A percentile compares a stretch with the other conserved stretches of the same genome.
Evolutionary conservation across 164 flowering plant genomes (phyloP).

Genomic region (Sextonia rubra): DNA sequence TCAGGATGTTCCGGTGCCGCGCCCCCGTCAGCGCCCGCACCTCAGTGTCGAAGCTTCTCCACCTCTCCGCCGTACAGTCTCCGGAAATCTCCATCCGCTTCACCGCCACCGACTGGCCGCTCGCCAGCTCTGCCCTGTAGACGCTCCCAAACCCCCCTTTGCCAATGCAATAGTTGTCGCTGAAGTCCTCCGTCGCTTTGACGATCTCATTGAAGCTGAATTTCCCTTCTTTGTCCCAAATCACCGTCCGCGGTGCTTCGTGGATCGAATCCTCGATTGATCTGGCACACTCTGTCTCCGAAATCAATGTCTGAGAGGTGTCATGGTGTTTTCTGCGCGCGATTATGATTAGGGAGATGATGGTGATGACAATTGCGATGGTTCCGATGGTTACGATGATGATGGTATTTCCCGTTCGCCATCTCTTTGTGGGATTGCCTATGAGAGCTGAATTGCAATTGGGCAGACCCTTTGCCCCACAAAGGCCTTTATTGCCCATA

Average conservation of each 20-base stretch:
- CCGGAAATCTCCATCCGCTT: no score
- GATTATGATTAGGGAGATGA: background rate
- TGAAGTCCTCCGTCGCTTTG: no score
- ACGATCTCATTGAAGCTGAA: no score
- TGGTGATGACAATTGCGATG: background rate
- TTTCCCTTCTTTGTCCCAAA: no score
- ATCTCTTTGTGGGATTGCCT: conserved; percentile 2
- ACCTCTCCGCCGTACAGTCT: background rate
- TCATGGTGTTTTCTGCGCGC: background rate
- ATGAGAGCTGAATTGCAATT: conserved; percentile 4
- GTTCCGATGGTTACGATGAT: conserved; percentile 4
- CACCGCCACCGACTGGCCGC: no score
- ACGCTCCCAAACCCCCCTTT: no score
- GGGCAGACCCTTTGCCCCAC: conserved; percentile 13
- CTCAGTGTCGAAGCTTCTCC: conserved; percentile 21
- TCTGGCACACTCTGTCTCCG: conserved; percentile 13
- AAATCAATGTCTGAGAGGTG: conserved; percentile 7
- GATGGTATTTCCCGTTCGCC: conserved; percentile 6
- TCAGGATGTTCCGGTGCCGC: conserved; percentile 35
- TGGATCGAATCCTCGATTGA: no score
- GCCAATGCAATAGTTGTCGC: no score
- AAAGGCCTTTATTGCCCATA: conserved; percentile 22
- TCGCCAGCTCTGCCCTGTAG: no score
- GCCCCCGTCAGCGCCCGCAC: conserved; percentile 15
- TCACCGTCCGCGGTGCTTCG: no score